Base-by-base conservation (phyloP, 225 moss, liverwort and hornwort genomes). In the Marchantia paleacea region DNA sequence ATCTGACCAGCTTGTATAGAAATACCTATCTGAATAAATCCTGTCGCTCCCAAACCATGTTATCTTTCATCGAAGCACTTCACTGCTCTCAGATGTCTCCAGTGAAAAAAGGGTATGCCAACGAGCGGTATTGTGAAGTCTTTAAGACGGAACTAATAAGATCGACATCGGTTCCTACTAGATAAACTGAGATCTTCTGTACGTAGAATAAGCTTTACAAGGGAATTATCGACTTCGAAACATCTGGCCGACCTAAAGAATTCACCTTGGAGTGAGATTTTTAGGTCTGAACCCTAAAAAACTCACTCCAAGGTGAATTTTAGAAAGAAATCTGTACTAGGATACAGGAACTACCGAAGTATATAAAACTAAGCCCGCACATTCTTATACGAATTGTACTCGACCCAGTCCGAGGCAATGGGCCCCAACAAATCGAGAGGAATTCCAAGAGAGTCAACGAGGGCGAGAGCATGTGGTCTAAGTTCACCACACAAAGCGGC, bases 341-440 rank as follows among this genome's bases (percentile, higher is more conserved):
- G 62, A 62, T 62, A 62, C 22, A 62, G 1, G 62, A 60, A 28
- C 25, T 66, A 29, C 1, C 11, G 4, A 1, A 55, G 7, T 6
- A 8, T 24, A 57, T 55, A 48, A 13, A 13, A 29, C 81, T 71
- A 83, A 22, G 76, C 53, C 53, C 80, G 75, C 19, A 83, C 91
- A 75, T 89, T 83, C 80, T 85, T 73, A 88, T 90, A 94, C 0
- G 93, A 92, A 84, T 97, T 97, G 81, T 88, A 84, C 39, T 92
- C 90, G 4, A 97, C 83, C 94, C 92, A 97, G 75, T 95, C 91
- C 26, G 82, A 88, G 20, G 92, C 97, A 16, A 97, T 93, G 25
- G 94, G 91, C 13, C 94, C 97, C 61, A 95, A 86, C 22, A 93
- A 81, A 1, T 89, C 81, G 16, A 78, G 53, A 0, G 91, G 90